phyloP scores from a whole-genome alignment of 805 yeast genomes.

The Yarrowia osloensis region DNA sequence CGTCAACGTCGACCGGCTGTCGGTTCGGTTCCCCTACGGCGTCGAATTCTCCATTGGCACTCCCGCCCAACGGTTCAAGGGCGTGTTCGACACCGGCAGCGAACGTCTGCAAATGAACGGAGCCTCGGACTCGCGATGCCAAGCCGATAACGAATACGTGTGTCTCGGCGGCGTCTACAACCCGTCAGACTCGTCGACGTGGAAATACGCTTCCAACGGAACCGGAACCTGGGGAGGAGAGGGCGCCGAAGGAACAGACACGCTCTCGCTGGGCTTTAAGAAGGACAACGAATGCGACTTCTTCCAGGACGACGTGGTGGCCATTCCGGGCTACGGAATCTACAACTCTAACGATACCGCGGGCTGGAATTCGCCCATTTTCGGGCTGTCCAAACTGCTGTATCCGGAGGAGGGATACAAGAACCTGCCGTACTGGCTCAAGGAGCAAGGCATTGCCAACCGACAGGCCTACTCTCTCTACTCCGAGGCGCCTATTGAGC shows the following conservation, averaged over 20 bases:
- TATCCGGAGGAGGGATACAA: conserved; percentile 20
- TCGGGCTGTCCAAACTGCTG: conserved; percentile 10
- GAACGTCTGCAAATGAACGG: conserved; percentile 26
- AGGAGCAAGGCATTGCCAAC: conserved; percentile 3
- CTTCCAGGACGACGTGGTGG: background rate
- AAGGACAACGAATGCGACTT: background rate
- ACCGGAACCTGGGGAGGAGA: conserved; percentile 23
- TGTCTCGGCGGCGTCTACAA: conserved; percentile 23
- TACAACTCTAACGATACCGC: conserved; percentile 24
- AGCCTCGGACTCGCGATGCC: conserved; percentile 14
- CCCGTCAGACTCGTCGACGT: background rate
- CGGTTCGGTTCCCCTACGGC: conserved; percentile 22
- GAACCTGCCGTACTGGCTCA: conserved; percentile 25
- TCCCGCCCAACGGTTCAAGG: conserved; percentile 9
- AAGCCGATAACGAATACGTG: conserved; percentile 4
- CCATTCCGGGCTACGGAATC: conserved; percentile 14
- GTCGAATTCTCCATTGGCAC: conserved; percentile 23
- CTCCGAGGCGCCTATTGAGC: conserved; percentile 19
- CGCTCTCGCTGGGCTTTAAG: background rate
- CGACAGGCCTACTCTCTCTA: conserved; percentile 12
- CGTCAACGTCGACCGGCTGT: conserved; percentile 18
- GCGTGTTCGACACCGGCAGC: conserved; percentile 23
- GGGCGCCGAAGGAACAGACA: conserved; percentile 23
- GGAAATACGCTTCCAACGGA: background rate
- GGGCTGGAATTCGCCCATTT: conserved; percentile 20